phyloP scores from a whole-genome alignment of 164 flowering plant species.

The Magnolia kwangsiensis region DNA sequence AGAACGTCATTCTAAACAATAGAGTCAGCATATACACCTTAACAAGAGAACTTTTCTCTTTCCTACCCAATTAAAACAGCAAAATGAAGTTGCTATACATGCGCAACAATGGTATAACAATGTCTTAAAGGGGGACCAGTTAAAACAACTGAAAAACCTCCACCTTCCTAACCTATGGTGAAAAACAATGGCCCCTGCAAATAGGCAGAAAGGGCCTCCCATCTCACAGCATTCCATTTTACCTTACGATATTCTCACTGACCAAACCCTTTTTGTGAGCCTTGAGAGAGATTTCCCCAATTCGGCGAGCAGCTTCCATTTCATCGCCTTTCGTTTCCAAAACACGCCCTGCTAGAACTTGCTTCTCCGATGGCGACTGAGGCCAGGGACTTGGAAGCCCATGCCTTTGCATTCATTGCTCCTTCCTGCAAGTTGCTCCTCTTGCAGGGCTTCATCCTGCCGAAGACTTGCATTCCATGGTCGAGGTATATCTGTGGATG shows the following conservation, averaged over 20 bases:
- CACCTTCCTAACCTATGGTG: background rate
- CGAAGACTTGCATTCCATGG: conserved; percentile 45
- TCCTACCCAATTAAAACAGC: too few relatives aligned
- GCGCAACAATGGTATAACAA: background rate
- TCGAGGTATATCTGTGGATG: conserved; percentile 46
- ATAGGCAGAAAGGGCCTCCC: background rate
- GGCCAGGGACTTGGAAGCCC: conserved; percentile 94
- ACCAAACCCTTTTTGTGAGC: background rate
- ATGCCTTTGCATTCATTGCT: conserved; percentile 72
- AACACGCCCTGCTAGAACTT: conserved; percentile 39
- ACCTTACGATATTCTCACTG: background rate
- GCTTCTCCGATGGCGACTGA: conserved; percentile 82
- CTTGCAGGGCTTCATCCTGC: conserved; percentile 56
- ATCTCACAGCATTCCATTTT: background rate
- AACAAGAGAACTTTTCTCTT: too few relatives aligned
- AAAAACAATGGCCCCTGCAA: background rate
- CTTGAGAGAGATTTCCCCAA: background rate
- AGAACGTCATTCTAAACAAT: too few relatives aligned
- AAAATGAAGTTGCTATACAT: background rate
- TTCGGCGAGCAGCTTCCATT: background rate
- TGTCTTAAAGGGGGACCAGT: background rate
- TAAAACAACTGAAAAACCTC: background rate
- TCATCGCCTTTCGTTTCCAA: conserved; percentile 20
- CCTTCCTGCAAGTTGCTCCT: conserved; percentile 84
- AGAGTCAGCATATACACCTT: too few relatives aligned